Evolutionary conservation across 2,329 filamentous ascomycete genomes (phyloP), one percentile per base, ranked within the genome.

Genomic region (Penicillium janthinellum): DNA sequence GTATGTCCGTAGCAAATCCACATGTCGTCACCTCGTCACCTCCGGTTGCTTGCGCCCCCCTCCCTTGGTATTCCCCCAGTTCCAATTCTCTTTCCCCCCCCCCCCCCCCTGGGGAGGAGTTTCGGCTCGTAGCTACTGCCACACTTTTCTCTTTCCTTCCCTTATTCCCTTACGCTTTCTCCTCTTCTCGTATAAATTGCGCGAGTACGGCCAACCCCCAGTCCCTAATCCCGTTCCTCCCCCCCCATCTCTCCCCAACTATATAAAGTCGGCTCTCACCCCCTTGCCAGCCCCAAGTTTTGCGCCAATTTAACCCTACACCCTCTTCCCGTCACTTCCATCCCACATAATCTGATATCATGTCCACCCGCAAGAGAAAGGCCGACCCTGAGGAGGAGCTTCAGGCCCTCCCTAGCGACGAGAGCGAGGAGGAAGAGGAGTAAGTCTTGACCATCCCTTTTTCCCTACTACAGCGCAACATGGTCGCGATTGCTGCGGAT

Each of bases 381-480:
- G 77, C 79, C 62, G 79, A 82, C 34, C 73, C 78, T 20, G 79
- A 81, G 53, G 80, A 81, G 39, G 79, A 81, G 64, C 74, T 83
- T 4, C 76, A 79, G 59, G 76, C 77, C 37, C 76, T 82, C 41
- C 80, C 80, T 55, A 82, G 81, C 11, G 79, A 81, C 47, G 80
- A 81, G 48, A 79, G 80, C 35, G 79, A 80, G 60, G 81, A 81
- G 59, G 80, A 82, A 74, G 80, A 82, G 68, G 80, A 82, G 78
- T 80, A 72, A 76, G 75, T 71, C n/a, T 31, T 54, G 54, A 57
- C 22, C 22, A 25, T 45, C 22, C 7, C 31, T 10, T 31, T 7
- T 28, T 49, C 54, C 7, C 39, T 37, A 25, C 34, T 41, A 15
- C 39, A 20, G 7, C 44, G 44, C 44, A 10, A 7, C n/a, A n/a